A percentile compares a stretch with the other conserved stretches of the same genome.
These are phyloP conservation scores for Nepenthes mirabilis DNA, from an alignment of 148 eudicot species.

Conservation along the genomic window DNA sequence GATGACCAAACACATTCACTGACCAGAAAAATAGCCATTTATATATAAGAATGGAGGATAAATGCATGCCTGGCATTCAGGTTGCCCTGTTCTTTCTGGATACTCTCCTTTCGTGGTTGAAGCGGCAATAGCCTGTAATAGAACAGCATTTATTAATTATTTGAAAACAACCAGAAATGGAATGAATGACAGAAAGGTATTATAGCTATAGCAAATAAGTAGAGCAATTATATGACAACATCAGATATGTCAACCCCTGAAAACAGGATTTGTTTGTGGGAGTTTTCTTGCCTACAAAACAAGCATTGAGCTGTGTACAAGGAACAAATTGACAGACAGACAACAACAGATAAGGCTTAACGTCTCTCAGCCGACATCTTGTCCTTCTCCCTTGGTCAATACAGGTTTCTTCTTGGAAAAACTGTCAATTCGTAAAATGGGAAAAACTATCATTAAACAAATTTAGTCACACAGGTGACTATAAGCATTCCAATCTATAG, in stretches of 20 bases:
- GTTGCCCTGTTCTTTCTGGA: slow-evolving; percentile 92
- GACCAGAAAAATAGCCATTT: background rate
- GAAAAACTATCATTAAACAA: no score
- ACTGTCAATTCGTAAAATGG: no score
- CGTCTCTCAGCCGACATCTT: no score
- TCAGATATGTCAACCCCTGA: background rate
- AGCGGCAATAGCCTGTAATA: slow-evolving; percentile 69
- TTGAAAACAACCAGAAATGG: background rate
- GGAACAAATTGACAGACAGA: no score
- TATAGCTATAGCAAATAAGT: background rate
- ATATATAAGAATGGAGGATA: slow-evolving; percentile 4
- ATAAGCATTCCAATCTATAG: no score
- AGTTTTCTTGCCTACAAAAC: no score
- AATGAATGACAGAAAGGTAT: background rate
- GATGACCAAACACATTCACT: background rate
- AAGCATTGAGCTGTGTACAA: no score
- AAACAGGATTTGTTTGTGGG: no score
- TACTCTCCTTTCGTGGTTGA: slow-evolving; percentile 91
- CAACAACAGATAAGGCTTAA: no score
- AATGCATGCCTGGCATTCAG: slow-evolving; percentile 84
- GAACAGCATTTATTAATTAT: background rate
- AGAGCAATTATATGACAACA: background rate
- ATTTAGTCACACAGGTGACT: no score
- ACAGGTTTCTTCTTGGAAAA: no score
- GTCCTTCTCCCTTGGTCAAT: no score